phyloP scores from a whole-genome alignment of 306 rosid species.

The Urtica urens region DNA sequence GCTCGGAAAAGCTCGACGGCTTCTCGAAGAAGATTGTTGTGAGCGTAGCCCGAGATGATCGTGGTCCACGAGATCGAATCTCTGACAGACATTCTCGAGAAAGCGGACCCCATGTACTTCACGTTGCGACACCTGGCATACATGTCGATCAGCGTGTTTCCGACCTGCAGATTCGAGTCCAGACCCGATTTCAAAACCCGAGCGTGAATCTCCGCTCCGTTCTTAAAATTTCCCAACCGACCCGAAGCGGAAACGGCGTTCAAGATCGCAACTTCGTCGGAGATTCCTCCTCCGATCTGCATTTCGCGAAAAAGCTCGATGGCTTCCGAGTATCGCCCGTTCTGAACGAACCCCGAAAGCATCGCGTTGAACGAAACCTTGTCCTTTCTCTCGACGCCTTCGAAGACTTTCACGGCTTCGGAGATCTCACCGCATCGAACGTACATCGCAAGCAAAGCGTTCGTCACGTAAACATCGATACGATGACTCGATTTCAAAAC shows the following conservation, averaged over 20 bases:
- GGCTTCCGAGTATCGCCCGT: constrained; percentile 38
- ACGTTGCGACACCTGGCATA: constrained; percentile 46
- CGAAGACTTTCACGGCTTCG: constrained; percentile 36
- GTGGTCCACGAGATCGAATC: constrained; percentile 73
- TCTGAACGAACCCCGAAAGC: constrained; percentile 58
- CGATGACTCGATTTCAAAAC: constrained; percentile 33
- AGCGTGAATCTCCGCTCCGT: constrained; percentile 64
- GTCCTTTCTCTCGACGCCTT: constrained; percentile 36
- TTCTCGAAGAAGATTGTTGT: constrained; percentile 28
- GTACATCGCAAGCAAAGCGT: constrained; percentile 66
- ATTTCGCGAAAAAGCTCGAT: constrained; percentile 33
- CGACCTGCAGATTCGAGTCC: constrained; percentile 42
- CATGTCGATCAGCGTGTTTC: constrained; percentile 62
- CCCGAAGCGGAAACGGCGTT: constrained; percentile 48
- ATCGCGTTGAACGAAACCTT: constrained; percentile 54
- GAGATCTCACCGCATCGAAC: constrained; percentile 39
- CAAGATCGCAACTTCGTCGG: constrained; percentile 48
- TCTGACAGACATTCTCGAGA: constrained; percentile 31
- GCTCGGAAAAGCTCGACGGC: constrained; percentile 38
- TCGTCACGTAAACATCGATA: constrained; percentile 40
- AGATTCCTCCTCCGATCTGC: constrained; percentile 29
- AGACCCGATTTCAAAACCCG: constrained; percentile 43
- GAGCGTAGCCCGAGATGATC: constrained; percentile 55
- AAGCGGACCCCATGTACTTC: constrained; percentile 38
- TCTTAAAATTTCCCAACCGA: constrained; percentile 34